Base-by-base conservation (phyloP, 2,329 filamentous ascomycete genomes). In the Penicillium brasilianum region DNA sequence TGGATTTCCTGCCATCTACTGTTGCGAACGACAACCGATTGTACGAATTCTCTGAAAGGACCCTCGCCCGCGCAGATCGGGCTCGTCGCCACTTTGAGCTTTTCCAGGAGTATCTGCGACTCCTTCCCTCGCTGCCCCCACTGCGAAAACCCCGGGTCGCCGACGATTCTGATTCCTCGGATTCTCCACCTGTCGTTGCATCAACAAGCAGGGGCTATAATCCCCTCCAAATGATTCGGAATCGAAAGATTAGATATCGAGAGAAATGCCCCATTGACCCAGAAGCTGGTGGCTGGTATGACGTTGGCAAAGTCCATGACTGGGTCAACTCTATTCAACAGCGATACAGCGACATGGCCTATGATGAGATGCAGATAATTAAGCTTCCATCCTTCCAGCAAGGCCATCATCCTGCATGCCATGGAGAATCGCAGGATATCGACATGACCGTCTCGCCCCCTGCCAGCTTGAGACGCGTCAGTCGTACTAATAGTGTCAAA, bases 171-270 rank as follows among this genome's bases (percentile, higher is more conserved):
- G 71, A 69, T 22, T 50, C 66, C 48, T 55, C 57, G 5, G 60
- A 64, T 22, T 25, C 36, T 5, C 68, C 75, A 0, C 71, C 76
- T 60, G 76, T 79, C 63, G 70, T 78, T 51, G 66, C 78, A 61
- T 74, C 57, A 32, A 50, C 89, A 8, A 90, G 90, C 4, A 88
- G 93, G 55, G 79, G 83, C 2, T 98, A 98, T 74, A 97, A 99
- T 73, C 95, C 94, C 4, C 79, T 99, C 25, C 95, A 98, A 76
- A 92, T 92, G 69, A 90, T 98, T 58, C 89, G 95, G 20, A 98
- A 99, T 72, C 86, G 94, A 51, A 94, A 93, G 73, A 86, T 95
- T 13, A 85, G 95, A 64, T 89, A 90, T 28, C 86, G 93, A 16
- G 91, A 96, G 77, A 86, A 91, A 43, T 88, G 86, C 66, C 78